These are phyloP conservation scores for Zymoseptoria tritici DNA, from an alignment of 2,329 filamentous ascomycete genomes.

Conservation along the genomic window DNA sequence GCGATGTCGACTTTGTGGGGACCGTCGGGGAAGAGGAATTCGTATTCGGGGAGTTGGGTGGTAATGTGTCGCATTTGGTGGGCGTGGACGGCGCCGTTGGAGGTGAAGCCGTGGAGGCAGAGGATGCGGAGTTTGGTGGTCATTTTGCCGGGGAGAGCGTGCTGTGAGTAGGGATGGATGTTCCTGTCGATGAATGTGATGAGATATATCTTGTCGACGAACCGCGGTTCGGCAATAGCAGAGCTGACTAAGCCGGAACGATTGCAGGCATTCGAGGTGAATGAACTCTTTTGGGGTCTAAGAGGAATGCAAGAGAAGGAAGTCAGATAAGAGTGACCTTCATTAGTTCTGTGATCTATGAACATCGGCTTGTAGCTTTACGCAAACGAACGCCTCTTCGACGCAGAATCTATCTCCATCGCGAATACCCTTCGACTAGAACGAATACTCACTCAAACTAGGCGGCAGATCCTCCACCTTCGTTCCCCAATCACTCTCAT, in stretches of 20 bases:
- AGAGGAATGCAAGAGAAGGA: too few species aligned
- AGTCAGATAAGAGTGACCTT: too few species aligned
- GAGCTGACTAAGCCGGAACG: background rate
- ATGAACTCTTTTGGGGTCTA: background rate
- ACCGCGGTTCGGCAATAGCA: background rate
- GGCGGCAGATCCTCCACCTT: constrained; percentile 25
- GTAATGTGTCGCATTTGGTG: constrained; percentile 16
- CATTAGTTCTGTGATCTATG: too few species aligned
- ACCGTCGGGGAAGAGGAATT: constrained; percentile 17
- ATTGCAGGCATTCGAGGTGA: background rate
- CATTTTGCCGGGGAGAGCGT: background rate
- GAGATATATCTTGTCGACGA: background rate
- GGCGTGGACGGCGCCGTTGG: constrained; percentile 15
- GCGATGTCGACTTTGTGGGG: constrained; percentile 13
- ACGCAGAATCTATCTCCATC: background rate
- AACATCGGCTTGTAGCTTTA: too few species aligned
- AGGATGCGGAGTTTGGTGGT: constrained; percentile 11
- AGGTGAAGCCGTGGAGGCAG: constrained; percentile 19
- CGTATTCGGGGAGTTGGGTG: constrained; percentile 12
- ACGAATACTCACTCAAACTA: constrained; percentile 19
- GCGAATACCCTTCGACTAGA: background rate
- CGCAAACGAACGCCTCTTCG: too few species aligned
- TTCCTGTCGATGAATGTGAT: background rate
- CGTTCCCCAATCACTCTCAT: constrained; percentile 31
- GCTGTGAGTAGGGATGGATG: background rate